Percentiles rank a stretch among this genome's conserved stretches.
Evolutionary conservation across 805 yeast genomes (phyloP).

Genomic region (Kodamaea fukazawae): DNA sequence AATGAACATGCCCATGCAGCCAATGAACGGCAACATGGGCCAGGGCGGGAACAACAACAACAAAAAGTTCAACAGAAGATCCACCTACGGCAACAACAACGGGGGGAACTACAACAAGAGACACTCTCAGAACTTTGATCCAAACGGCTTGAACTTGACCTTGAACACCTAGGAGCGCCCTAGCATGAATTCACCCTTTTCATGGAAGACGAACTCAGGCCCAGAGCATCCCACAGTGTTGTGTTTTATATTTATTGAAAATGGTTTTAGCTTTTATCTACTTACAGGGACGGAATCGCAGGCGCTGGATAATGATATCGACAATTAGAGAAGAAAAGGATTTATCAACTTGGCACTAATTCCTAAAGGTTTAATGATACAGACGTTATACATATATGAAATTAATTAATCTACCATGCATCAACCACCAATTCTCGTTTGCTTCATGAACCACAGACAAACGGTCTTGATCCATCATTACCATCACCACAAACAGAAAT

Average conservation of each 20-base stretch:
- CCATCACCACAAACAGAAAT: conserved; percentile 3
- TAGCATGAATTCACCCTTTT: background rate
- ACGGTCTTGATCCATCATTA: background rate
- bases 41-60: conserved; percentile 13
- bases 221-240: background rate
- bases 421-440: conserved; percentile 3
- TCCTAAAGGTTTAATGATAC: conserved; percentile 6
- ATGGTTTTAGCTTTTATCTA: too few species aligned
- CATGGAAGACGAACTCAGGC: conserved; percentile 2
- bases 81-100: conserved; percentile 24
- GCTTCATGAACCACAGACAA: too few species aligned
- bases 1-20: conserved; percentile 1
- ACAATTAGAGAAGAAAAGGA: conserved; percentile 1
- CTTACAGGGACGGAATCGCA: conserved; percentile 1
- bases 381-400: conserved; percentile 4
- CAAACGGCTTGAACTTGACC: conserved; percentile 12
- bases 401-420: conserved; percentile 1
- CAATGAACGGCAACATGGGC: background rate
- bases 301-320: conserved; percentile 6
- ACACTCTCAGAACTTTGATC: conserved; percentile 14
- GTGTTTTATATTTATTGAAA: too few species aligned
- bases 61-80: conserved; percentile 28
- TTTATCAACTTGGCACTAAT: conserved; percentile 1
- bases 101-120: conserved; percentile 10
- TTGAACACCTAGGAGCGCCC: conserved; percentile 10